phyloP scores from a whole-genome alignment of 176 grass and related monocot species.

The Poa pratensis region DNA sequence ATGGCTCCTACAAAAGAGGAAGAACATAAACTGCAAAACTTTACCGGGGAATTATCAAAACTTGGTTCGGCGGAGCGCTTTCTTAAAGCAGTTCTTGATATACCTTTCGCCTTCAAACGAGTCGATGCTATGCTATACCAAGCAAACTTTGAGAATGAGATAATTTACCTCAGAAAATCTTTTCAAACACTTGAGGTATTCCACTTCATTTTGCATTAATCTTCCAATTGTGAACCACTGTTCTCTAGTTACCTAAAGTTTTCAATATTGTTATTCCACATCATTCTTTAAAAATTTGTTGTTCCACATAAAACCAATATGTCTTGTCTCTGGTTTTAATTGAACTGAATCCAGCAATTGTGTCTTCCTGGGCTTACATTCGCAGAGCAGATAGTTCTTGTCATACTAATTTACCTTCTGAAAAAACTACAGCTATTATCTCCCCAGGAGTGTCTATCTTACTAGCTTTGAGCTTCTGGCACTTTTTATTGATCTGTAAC shows the following conservation, averaged over 20 bases:
- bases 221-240: not conserved
- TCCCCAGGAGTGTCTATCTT: no score
- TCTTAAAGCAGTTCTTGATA: conserved; percentile 82
- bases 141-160: conserved; percentile 95
- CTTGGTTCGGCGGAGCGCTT: conserved; percentile 83
- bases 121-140: conserved; percentile 89
- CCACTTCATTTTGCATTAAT: not conserved
- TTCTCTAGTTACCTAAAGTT: not conserved
- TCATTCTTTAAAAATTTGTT: no score
- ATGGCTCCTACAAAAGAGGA: conserved; percentile 99
- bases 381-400: no score
- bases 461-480: no score
- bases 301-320: not conserved
- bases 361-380: not conserved
- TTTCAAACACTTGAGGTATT: conserved; percentile 89
- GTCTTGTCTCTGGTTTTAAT: not conserved
- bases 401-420: no score
- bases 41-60: conserved; percentile 75
- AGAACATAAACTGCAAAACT: conserved; percentile 80
- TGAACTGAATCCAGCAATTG: not conserved
- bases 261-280: no score
- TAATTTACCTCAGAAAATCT: conserved; percentile 83
- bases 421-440: no score
- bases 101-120: conserved; percentile 94
- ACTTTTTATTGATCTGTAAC: no score